These are phyloP conservation scores for Mortierella sp. DNA, from an alignment of 371 early-diverging fungal species.

Conservation along the genomic window DNA sequence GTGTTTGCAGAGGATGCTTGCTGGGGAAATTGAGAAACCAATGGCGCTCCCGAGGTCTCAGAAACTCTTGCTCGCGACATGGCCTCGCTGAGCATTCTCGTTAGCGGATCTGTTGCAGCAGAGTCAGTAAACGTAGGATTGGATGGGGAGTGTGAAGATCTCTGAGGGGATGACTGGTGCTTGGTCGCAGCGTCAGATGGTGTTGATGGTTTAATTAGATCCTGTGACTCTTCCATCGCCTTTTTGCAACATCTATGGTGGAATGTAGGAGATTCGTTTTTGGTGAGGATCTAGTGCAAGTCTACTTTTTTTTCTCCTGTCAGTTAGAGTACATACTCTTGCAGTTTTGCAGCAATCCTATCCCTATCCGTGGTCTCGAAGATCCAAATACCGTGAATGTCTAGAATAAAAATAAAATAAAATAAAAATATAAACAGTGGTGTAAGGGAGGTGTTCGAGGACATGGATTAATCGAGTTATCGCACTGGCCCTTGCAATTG, in stretches of 20 bases:
- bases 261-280: not conserved
- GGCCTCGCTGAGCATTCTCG: constrained; percentile 43
- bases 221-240: constrained; percentile 20
- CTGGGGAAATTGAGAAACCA: constrained; percentile 18
- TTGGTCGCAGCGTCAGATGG: not conserved
- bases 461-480: too few relatives aligned
- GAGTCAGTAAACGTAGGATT: not conserved
- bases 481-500: not conserved
- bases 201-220: not conserved
- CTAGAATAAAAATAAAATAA: constrained; percentile 31
- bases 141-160: not conserved
- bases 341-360: constrained; percentile 68
- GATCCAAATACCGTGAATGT: constrained; percentile 82
- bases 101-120: constrained; percentile 31
- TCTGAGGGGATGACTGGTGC: not conserved
- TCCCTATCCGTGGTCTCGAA: constrained; percentile 77
- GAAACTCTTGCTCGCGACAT: constrained; percentile 50
- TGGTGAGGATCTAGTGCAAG: not conserved
- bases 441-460: not conserved
- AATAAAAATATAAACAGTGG: not conserved
- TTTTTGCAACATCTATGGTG: constrained; percentile 26
- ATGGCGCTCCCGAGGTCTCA: constrained; percentile 44
- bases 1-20: not conserved
- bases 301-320: not conserved
- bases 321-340: constrained; percentile 59